These are phyloP conservation scores for Geotrichum phurueaensis DNA, from an alignment of 1,139 yeast genomes.

Conservation along the genomic window DNA sequence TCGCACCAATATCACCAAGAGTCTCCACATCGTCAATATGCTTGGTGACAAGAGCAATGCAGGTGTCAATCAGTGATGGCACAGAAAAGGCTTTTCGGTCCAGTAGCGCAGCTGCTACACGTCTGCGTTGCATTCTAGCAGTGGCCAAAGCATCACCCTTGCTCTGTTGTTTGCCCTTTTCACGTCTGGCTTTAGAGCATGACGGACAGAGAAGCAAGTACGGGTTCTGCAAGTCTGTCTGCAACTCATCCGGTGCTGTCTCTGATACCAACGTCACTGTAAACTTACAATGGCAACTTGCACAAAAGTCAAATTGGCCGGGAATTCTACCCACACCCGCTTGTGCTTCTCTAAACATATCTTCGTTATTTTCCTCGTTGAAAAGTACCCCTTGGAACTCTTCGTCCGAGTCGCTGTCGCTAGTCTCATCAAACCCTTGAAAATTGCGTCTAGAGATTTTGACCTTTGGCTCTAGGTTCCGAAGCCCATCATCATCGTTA, in stretches of 20 bases:
- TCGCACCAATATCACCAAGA: constrained; percentile 70
- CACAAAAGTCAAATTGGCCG: constrained; percentile 30
- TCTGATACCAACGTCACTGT: constrained; percentile 17
- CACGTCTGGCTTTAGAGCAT: constrained; percentile 48
- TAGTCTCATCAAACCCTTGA: constrained; percentile 17
- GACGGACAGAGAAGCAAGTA: constrained; percentile 48
- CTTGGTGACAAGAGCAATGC: constrained; percentile 63
- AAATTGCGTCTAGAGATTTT: constrained; percentile 4
- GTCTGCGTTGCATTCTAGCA: constrained; percentile 68
- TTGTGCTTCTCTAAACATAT: constrained; percentile 16
- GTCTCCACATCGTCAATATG: constrained; percentile 73
- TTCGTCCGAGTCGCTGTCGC: constrained; percentile 14
- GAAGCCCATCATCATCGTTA: neutral
- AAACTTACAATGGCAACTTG: constrained; percentile 24
- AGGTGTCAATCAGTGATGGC: constrained; percentile 73
- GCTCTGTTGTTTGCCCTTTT: constrained; percentile 39
- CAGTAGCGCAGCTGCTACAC: constrained; percentile 75
- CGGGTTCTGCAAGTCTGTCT: constrained; percentile 7
- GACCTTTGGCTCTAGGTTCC: neutral
- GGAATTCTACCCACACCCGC: constrained; percentile 22
- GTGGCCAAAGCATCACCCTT: constrained; percentile 44
- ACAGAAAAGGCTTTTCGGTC: constrained; percentile 57
- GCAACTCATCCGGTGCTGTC: constrained; percentile 15
- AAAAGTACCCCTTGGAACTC: neutral
- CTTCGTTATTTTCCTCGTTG: constrained; percentile 24